These are phyloP conservation scores for Rusavskia elegans DNA, from an alignment of 495 filamentous ascomycete genomes.

Conservation along the genomic window DNA sequence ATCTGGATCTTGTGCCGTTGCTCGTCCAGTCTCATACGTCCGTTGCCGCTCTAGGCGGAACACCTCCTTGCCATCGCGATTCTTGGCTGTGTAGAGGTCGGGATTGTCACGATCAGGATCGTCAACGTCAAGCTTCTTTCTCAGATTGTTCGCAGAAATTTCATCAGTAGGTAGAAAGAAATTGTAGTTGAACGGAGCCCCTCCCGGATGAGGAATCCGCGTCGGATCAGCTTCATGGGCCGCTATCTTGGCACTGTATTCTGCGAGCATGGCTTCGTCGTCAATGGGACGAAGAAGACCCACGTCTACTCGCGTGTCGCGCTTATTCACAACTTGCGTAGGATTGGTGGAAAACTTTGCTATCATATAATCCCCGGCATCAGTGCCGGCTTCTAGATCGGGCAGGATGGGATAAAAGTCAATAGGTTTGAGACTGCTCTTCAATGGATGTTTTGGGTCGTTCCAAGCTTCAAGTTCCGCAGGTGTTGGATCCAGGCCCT, in stretches of 20 bases:
- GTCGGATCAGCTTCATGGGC: constrained; percentile 47
- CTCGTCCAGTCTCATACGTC: constrained; percentile 64
- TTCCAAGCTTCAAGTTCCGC: constrained; percentile 53
- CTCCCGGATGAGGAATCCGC: constrained; percentile 40
- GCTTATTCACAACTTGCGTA: constrained; percentile 35
- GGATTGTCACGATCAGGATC: constrained; percentile 54
- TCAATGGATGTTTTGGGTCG: constrained; percentile 64
- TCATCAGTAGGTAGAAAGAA: constrained; percentile 53
- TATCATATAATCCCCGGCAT: constrained; percentile 69
- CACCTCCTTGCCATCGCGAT: constrained; percentile 25
- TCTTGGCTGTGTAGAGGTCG: constrained; percentile 43
- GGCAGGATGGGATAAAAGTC: constrained; percentile 72
- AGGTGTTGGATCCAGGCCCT: constrained; percentile 37
- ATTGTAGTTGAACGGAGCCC: constrained; percentile 59
- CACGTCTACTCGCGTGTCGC: constrained; percentile 70
- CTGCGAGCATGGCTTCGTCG: constrained; percentile 23
- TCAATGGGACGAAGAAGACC: constrained; percentile 58
- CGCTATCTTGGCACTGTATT: constrained; percentile 34
- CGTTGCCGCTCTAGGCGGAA: constrained; percentile 68
- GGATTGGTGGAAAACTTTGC: constrained; percentile 83
- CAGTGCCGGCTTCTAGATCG: constrained; percentile 77
- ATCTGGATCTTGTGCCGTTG: constrained; percentile 40
- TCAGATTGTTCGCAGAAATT: constrained; percentile 43
- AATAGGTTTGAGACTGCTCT: constrained; percentile 59
- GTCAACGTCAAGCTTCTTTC: constrained; percentile 53